phyloP scores from a whole-genome alignment of 208 protist species.

The Strigomonas galati region DNA sequence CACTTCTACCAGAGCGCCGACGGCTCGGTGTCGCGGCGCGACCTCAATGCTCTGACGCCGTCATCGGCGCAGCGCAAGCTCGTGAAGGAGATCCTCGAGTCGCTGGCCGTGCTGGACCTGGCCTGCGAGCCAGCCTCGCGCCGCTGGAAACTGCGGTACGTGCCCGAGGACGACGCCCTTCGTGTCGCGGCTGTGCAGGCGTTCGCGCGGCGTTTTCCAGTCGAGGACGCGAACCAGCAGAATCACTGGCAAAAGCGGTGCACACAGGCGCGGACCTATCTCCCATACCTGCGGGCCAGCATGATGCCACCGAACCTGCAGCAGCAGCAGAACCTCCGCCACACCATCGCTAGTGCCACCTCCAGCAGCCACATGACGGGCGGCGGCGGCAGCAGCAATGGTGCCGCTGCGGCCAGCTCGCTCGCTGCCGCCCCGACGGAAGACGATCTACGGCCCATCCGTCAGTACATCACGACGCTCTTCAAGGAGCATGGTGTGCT shows the following conservation, averaged over 20 bases:
- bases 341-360: not conserved
- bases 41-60: constrained; percentile 57
- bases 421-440: constrained; percentile 18
- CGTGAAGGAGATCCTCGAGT: constrained; percentile 68
- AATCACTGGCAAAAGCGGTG: constrained; percentile 43
- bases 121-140: constrained; percentile 43
- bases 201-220: constrained; percentile 32
- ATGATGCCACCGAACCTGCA: constrained; percentile 33
- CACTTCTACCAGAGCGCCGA: constrained; percentile 64
- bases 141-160: constrained; percentile 63
- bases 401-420: not conserved
- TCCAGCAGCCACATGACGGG: too few species aligned
- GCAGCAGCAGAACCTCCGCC: not conserved
- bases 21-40: constrained; percentile 38
- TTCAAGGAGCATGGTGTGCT: constrained; percentile 82
- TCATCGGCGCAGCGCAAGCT: constrained; percentile 30
- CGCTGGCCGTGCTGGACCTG: constrained; percentile 47
- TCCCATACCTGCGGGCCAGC: constrained; percentile 40
- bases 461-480: constrained; percentile 56
- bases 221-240: constrained; percentile 48
- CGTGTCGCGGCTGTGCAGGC: constrained; percentile 14
- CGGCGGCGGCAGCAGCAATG: not conserved
- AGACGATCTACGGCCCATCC: constrained; percentile 46
- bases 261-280: constrained; percentile 34
- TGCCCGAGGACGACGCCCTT: constrained; percentile 25